These are phyloP conservation scores for Vickermania spadyakhi DNA, from an alignment of 208 protist species.

Conservation along the genomic window DNA sequence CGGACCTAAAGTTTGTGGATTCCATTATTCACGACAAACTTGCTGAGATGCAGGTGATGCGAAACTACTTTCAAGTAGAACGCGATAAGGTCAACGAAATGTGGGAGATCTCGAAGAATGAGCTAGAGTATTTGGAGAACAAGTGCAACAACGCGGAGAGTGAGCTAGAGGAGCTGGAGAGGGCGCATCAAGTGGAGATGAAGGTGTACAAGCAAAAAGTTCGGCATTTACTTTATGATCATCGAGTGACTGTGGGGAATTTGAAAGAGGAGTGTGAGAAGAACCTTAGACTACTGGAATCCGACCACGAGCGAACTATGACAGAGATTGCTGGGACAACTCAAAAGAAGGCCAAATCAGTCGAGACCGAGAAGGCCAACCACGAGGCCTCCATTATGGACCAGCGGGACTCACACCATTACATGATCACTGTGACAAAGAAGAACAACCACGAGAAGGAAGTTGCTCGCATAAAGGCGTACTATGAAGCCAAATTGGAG, in stretches of 20 bases:
- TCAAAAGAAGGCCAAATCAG: slow-evolving; percentile 36
- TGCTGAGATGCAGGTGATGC: slow-evolving; percentile 82
- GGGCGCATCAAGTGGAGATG: slow-evolving; percentile 93
- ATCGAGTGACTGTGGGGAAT: slow-evolving; percentile 85
- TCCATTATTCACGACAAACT: slow-evolving; percentile 63
- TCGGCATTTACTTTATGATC: slow-evolving; percentile 93
- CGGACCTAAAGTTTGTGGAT: slow-evolving; percentile 17
- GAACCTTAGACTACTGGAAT: slow-evolving; percentile 75
- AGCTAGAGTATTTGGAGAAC: slow-evolving; percentile 76
- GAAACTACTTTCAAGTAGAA: slow-evolving; percentile 96
- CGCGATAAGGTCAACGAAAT: slow-evolving; percentile 92
- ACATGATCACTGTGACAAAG: slow-evolving; percentile 84
- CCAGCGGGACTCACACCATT: slow-evolving; percentile 77
- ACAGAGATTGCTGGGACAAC: slow-evolving; percentile 63
- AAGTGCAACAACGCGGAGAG: slow-evolving; percentile 83
- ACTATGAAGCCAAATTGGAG: slow-evolving; percentile 89
- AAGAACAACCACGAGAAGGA: slow-evolving; percentile 82
- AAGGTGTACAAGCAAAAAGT: slow-evolving; percentile 98
- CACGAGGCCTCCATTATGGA: slow-evolving; percentile 82
- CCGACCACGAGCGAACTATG: slow-evolving; percentile 61
- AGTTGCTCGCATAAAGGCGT: slow-evolving; percentile 61
- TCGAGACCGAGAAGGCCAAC: slow-evolving; percentile 45
- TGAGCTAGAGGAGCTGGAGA: slow-evolving; percentile 93
- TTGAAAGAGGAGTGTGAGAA: slow-evolving; percentile 86
- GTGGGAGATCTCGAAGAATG: slow-evolving; percentile 91